These are phyloP conservation scores for Penicillium crustosum DNA, from an alignment of 2,329 filamentous ascomycete genomes.

Conservation along the genomic window DNA sequence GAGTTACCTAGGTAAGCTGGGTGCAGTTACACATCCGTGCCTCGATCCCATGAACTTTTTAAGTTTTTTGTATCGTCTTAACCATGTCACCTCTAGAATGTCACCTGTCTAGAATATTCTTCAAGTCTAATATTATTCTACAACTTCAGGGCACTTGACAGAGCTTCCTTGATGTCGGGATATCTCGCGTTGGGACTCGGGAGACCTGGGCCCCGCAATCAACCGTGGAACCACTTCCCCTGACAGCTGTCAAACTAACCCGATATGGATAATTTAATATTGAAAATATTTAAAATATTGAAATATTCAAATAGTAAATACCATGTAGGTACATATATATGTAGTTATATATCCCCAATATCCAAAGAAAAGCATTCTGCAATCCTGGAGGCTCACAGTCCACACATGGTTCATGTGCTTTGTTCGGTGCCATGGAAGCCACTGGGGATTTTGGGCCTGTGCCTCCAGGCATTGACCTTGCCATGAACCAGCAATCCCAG, in stretches of 20 bases:
- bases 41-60: neutral
- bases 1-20: neutral
- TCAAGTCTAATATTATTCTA: neutral
- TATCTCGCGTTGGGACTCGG: neutral
- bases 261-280: neutral
- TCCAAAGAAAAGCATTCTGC: neutral
- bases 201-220: neutral
- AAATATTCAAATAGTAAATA: neutral
- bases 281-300: too few relatives aligned
- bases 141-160: neutral
- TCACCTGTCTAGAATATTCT: neutral
- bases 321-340: too few relatives aligned
- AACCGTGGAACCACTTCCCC: neutral
- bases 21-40: neutral
- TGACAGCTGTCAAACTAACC: neutral
- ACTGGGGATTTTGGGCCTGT: slow-evolving; percentile 6
- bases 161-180: neutral
- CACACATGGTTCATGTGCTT: neutral
- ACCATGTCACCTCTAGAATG: too few relatives aligned
- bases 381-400: neutral
- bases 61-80: neutral
- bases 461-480: slow-evolving; percentile 7
- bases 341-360: neutral
- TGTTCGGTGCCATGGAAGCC: neutral
- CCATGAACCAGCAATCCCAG: slow-evolving; percentile 1